These are phyloP conservation scores for Aureobasidium sp. DNA, from an alignment of 2,329 filamentous ascomycete species.

Conservation along the genomic window DNA sequence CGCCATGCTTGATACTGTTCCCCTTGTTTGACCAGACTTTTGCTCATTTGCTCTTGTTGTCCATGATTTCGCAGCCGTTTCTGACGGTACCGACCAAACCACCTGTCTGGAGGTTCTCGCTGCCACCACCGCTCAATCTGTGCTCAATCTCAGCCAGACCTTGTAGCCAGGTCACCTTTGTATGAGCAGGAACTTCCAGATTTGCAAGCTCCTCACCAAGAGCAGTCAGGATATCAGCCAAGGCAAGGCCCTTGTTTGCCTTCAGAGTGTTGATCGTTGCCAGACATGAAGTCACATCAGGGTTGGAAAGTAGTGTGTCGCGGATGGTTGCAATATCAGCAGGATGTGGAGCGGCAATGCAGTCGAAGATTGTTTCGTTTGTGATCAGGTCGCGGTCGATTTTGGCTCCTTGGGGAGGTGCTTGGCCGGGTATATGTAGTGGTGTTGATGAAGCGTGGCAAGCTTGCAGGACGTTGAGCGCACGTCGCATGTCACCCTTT, in stretches of 20 bases:
- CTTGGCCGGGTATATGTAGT: constrained; percentile 39
- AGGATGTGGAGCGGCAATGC: constrained; percentile 90
- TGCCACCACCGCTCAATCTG: constrained; percentile 76
- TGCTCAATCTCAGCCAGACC: constrained; percentile 91
- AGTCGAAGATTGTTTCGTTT: constrained; percentile 89
- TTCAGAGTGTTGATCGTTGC: constrained; percentile 85
- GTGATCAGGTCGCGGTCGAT: constrained; percentile 79
- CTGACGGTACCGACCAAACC: constrained; percentile 84
- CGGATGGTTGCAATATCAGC: constrained; percentile 79
- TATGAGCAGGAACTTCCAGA: constrained; percentile 76
- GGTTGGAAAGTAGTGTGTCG: constrained; percentile 70
- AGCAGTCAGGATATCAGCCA: constrained; percentile 88
- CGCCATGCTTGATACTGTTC: not conserved
- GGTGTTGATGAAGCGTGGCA: constrained; percentile 84
- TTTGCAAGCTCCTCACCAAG: constrained; percentile 73
- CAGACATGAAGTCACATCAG: constrained; percentile 82
- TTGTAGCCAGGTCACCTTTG: constrained; percentile 84
- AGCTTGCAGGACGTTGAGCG: constrained; percentile 90
- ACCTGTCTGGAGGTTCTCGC: constrained; percentile 82
- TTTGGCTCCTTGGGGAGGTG: constrained; percentile 41
- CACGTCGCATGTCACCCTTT: constrained; percentile 92
- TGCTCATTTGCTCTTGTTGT: not conserved
- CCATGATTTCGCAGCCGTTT: constrained; percentile 70
- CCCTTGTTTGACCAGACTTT: not conserved
- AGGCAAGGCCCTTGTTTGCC: constrained; percentile 70